phyloP scores from a whole-genome alignment of 495 filamentous ascomycete genomes.

The Tetracladium marchalianum region DNA sequence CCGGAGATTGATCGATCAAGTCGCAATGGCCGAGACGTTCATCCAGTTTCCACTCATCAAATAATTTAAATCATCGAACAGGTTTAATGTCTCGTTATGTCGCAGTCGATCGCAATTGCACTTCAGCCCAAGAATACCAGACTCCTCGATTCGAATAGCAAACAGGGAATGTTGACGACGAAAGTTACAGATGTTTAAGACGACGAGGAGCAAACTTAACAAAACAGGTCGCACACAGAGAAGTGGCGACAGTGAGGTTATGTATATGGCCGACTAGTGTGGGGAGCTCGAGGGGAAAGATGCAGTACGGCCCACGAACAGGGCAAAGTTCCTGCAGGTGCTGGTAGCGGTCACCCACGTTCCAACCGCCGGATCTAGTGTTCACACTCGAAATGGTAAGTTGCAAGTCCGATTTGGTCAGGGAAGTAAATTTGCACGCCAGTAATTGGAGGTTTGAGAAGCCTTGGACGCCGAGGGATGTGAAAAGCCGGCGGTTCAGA shows the following conservation, averaged over 20 bases:
- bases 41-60: too few species aligned
- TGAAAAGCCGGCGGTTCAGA: too few species aligned
- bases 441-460: too few species aligned
- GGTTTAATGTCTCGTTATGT: too few species aligned
- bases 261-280: constrained; percentile 12
- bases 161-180: constrained; percentile 11
- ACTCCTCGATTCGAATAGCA: constrained; percentile 26
- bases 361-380: constrained; percentile 19
- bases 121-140: constrained; percentile 29
- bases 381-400: constrained; percentile 6
- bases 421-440: background rate
- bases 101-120: too few species aligned
- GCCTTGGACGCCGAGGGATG: too few species aligned
- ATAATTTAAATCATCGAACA: too few species aligned
- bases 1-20: too few species aligned
- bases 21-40: too few species aligned
- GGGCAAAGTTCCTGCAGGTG: constrained; percentile 18
- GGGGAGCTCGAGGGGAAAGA: constrained; percentile 1
- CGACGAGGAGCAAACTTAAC: background rate
- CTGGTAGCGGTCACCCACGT: constrained; percentile 9
- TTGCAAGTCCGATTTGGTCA: constrained; percentile 3
- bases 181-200: background rate
- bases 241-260: constrained; percentile 11
- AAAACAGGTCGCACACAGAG: constrained; percentile 10
- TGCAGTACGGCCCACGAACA: constrained; percentile 7